Evolutionary conservation across 164 flowering plant species (phyloP), one percentile per base, ranked within the genome.

Genomic region (Brasenia schreberi): DNA sequence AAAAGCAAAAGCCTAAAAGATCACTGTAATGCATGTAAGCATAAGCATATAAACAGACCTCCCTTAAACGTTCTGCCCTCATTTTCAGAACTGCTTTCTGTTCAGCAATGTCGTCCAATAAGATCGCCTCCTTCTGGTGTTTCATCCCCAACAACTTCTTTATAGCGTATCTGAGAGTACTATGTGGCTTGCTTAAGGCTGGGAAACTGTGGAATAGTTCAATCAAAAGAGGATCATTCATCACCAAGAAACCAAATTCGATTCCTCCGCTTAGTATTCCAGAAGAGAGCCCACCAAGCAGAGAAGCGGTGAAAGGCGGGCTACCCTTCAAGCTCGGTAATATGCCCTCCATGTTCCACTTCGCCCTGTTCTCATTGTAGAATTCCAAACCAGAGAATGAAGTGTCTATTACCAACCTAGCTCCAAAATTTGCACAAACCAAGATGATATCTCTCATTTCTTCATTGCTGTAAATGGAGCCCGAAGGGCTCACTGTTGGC

Each of bases 341-440:
- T 72, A 70, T 78, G 10, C 74, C 73, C 45, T 75, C 84, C 82
- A 91, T 74, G 66, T 91, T 71, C 97, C 96, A 94, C 56, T 82
- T 73, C 42, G 71, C 77, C 76, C 79, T 80, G 66, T 74, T 76
- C 61, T 81, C 75, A 39, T 42, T 66, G 62, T 83, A 72, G 64
- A 78, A 87, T 61, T 89, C 96, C 77, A 88, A 66, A 16, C 97
- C 97, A 0, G 99, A 94, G 72, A 87, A 91, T 61, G 97, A 89
- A 63, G 94, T 84, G 71, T 94, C 99, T 70, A 91, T 80, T 59
- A 94, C 72, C 62, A 91, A 92, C 76, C 77, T 83, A 18, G 96
- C 97, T 58, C 96, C 92, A 77, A 75, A 77, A 65, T 79, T 83
- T 10, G 93, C 87, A 76, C 96, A 89, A 14, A 79, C 69, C 44